A percentile compares a stretch with the other conserved stretches of the same genome.
Evolutionary conservation across 2,329 filamentous ascomycete species (phyloP).

Genomic region (Penicillium sp.): DNA sequence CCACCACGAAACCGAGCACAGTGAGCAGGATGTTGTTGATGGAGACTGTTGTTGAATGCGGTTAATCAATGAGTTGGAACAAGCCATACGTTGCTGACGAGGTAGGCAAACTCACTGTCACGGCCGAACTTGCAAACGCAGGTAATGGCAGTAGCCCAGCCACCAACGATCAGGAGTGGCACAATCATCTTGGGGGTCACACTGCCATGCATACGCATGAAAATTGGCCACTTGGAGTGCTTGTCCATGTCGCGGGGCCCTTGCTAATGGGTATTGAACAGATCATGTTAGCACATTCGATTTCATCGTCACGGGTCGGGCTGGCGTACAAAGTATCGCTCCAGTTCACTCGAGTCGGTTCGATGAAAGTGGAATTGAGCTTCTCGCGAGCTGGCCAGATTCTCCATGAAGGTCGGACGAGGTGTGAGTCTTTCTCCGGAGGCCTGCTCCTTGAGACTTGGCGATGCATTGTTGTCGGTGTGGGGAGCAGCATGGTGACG

Average conservation of each 20-base stretch:
- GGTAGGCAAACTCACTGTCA: slow-evolving; percentile 24
- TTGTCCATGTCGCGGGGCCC: slow-evolving; percentile 61
- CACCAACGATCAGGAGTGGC: slow-evolving; percentile 56
- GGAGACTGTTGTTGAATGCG: slow-evolving; percentile 33
- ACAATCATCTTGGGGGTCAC: slow-evolving; percentile 69
- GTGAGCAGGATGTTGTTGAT: slow-evolving; percentile 66
- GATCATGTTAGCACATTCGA: not conserved
- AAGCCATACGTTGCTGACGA: not conserved
- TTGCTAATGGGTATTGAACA: slow-evolving; percentile 12
- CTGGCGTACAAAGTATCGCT: slow-evolving; percentile 55
- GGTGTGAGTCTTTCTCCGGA: slow-evolving; percentile 23
- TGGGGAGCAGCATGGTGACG: slow-evolving; percentile 6
- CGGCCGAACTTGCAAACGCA: slow-evolving; percentile 46
- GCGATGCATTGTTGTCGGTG: slow-evolving; percentile 7
- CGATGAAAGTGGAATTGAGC: slow-evolving; percentile 26
- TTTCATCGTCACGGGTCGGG: not conserved
- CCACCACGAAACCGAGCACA: slow-evolving; percentile 74
- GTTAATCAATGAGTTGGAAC: too few relatives aligned
- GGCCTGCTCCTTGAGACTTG: slow-evolving; percentile 19
- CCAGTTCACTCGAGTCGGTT: slow-evolving; percentile 43
- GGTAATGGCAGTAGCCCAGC: slow-evolving; percentile 63
- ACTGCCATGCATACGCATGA: slow-evolving; percentile 69
- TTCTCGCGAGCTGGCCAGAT: slow-evolving; percentile 28
- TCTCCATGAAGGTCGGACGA: slow-evolving; percentile 30
- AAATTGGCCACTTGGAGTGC: slow-evolving; percentile 71